Evolutionary conservation across 345 rosid species (phyloP), one percentile per base, ranked within the genome.

Genomic region (Linum tenue): DNA sequence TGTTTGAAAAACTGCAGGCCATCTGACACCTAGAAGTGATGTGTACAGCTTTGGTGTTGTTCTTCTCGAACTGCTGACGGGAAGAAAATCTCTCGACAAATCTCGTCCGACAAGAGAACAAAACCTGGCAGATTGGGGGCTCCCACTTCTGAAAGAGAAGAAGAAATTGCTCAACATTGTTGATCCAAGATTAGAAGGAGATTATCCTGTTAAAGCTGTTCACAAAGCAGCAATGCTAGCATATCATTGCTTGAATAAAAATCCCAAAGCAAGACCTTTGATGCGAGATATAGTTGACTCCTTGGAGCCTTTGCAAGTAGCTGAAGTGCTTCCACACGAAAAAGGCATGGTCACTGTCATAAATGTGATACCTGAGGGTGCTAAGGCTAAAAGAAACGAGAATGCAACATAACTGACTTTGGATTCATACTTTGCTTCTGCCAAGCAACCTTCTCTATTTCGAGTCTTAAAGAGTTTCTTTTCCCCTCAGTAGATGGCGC

Each of bases 221-320:
- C 87, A 90, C 48, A 90, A 85, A 81, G 97, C 99, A 31, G 95
- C 99, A 10, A 90, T 88, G 97, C 82, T 94, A n/a, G 91, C 95
- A 14, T 90, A 84, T 73, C 99, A 94, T 71, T 94, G 99, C 95
- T 58, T 94, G 75, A 88, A 88, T 79, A 67, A 87, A 42, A 88
- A 94, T 63, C 97, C 97, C 0, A 94, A 90, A 79, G 99, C 97
- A 9, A 74, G 99, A 75, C 99, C 99, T 69, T 77, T 94, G n/a
- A 94, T 94, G 99, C 82, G 97, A 55, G 97, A 94, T 67, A 85
- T 94, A 42, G 97, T 94, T 1, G 97, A 88, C 70, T 85, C 99
- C 15, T 73, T 88, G 83, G 99, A 94, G 80, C 99, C 97, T 39
- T 79, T 90, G 75, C 97, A 90, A 73, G 82, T 73, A 9, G 62